These are phyloP conservation scores for Quercus phellos DNA, from an alignment of 331 rosid species.

Conservation along the genomic window DNA sequence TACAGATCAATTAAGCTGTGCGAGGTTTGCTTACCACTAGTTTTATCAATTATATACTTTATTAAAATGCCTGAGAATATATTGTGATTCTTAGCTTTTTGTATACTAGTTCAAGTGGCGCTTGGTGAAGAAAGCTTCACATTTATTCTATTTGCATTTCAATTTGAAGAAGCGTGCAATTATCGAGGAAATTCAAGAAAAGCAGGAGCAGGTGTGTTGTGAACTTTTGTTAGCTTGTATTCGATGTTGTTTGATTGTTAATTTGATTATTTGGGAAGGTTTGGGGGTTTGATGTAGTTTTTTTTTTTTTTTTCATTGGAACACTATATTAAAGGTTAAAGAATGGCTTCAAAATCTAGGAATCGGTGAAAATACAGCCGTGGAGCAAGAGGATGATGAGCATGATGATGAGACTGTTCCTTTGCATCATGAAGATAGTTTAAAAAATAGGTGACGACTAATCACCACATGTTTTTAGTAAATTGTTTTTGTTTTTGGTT, in stretches of 20 bases:
- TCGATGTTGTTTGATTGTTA: slow-evolving; percentile 1
- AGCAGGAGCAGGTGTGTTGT: slow-evolving; percentile 85
- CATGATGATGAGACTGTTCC: slow-evolving; percentile 71
- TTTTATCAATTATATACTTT: no score
- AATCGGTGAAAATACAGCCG: slow-evolving; percentile 72
- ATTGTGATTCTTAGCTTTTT: neutral
- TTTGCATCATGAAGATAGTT: slow-evolving; percentile 66
- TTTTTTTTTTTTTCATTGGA: slow-evolving; percentile 48
- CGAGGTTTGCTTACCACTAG: no score
- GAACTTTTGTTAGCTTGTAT: neutral
- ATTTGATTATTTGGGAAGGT: slow-evolving; percentile 36
- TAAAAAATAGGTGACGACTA: slow-evolving; percentile 58
- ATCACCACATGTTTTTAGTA: neutral
- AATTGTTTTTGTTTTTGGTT: neutral
- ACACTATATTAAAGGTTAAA: slow-evolving; percentile 95
- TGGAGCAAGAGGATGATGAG: slow-evolving; percentile 77
- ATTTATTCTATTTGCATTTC: slow-evolving; percentile 85
- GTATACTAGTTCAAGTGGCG: slow-evolving; percentile 88
- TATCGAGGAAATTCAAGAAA: slow-evolving; percentile 88
- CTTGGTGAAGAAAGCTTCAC: slow-evolving; percentile 87
- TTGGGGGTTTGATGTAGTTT: slow-evolving; percentile 67
- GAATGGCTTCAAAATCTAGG: slow-evolving; percentile 99
- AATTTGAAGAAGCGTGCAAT: slow-evolving; percentile 83
- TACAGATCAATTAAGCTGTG: neutral
- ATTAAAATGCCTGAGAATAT: no score